These are phyloP conservation scores for Penicillium italicum DNA, from an alignment of 2,329 filamentous ascomycete genomes.

Conservation along the genomic window DNA sequence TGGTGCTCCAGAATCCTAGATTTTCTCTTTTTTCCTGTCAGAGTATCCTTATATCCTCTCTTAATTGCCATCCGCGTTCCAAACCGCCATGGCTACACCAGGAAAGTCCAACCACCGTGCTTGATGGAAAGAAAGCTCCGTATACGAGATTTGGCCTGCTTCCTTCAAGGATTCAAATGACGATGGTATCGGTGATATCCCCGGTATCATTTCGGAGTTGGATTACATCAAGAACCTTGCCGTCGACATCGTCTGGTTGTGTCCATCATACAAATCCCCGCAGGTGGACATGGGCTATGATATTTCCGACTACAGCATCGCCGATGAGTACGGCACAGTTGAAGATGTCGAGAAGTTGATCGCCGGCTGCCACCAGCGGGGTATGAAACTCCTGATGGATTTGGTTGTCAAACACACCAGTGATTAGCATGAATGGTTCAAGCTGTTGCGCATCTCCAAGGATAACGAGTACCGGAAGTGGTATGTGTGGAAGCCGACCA, in stretches of 20 bases:
- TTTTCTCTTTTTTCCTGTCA: too few relatives aligned
- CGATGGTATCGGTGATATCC: constrained; percentile 62
- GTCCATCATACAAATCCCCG: constrained; percentile 51
- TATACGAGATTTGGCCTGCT: constrained; percentile 60
- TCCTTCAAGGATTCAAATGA: constrained; percentile 53
- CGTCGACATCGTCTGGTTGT: constrained; percentile 58
- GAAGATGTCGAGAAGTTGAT: constrained; percentile 63
- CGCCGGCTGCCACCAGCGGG: constrained; percentile 56
- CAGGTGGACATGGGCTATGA: constrained; percentile 56
- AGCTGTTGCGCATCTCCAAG: constrained; percentile 59
- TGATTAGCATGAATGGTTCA: constrained; percentile 68
- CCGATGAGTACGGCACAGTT: constrained; percentile 64
- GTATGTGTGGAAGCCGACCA: constrained; percentile 59
- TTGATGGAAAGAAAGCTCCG: constrained; percentile 59
- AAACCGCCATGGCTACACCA: constrained; percentile 14
- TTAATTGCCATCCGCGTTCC: neutral
- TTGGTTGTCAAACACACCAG: constrained; percentile 76
- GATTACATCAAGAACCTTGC: constrained; percentile 63
- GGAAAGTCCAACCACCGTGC: constrained; percentile 26
- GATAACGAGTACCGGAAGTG: constrained; percentile 64
- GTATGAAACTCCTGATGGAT: constrained; percentile 70
- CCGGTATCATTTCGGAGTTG: constrained; percentile 61
- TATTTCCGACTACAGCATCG: constrained; percentile 58
- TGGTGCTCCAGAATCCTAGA: neutral
- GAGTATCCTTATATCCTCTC: too few relatives aligned